Conservation (phyloP, 139 green algal genomes). For the Zygnema cylindricum region DNA sequence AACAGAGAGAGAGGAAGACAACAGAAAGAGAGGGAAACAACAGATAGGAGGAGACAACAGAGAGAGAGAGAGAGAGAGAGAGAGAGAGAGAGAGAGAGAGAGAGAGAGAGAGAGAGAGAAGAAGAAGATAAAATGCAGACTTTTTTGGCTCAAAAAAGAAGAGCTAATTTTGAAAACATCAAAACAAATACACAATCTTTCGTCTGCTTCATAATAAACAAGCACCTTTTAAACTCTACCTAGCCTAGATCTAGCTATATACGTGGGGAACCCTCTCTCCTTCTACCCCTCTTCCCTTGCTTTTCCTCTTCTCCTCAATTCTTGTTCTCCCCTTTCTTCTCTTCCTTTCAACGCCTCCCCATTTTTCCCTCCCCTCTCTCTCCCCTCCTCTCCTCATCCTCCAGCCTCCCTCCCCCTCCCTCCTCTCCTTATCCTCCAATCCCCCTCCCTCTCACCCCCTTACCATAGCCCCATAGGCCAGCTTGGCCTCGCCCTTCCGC, state of each 20-base stretch:
- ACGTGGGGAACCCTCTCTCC: background rate
- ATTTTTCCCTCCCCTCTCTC: background rate
- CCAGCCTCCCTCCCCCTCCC: background rate
- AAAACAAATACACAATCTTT: too few species aligned
- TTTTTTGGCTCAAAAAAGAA: too few species aligned
- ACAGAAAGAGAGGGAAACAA: background rate
- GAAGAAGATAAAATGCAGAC: too few species aligned
- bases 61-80: background rate
- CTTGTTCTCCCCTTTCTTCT: background rate
- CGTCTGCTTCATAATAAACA: too few species aligned
- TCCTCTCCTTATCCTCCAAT: background rate
- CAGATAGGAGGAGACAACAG: background rate
- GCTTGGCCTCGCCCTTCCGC: constrained; percentile 17
- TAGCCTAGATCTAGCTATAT: too few species aligned
- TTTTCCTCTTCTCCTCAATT: background rate
- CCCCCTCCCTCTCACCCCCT: background rate
- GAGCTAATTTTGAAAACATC: too few species aligned
- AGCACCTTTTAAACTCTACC: too few species aligned
- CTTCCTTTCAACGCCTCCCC: background rate
- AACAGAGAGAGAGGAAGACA: background rate
- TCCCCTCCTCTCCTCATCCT: background rate
- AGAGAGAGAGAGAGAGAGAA: background rate
- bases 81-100: background rate
- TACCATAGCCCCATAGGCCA: constrained; percentile 28
- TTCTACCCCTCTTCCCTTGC: background rate